Conservation (phyloP, 768 basidiomycete genomes). For the Clitopilus hobsonii region DNA sequence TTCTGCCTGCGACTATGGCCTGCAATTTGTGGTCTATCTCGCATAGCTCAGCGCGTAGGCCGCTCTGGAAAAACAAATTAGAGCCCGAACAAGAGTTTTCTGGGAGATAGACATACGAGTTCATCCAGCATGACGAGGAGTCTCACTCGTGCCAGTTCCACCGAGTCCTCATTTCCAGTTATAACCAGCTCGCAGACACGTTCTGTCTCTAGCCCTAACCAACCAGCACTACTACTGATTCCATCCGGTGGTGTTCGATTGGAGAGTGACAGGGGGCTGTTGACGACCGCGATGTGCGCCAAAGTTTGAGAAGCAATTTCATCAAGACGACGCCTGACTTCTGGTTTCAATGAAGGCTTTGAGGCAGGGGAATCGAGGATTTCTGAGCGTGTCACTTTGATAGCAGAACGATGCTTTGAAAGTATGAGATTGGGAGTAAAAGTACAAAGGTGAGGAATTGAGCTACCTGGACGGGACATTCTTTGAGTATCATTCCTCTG, state of each 20-base stretch:
- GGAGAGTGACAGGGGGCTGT: conserved; percentile 71
- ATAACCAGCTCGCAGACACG: conserved; percentile 90
- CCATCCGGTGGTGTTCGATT: conserved; percentile 75
- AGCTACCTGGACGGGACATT: conserved; percentile 78
- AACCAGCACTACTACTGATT: conserved; percentile 71
- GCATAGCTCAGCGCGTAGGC: conserved; percentile 83
- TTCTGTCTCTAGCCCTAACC: conserved; percentile 92
- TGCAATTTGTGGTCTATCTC: conserved; percentile 96
- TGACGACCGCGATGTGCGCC: conserved; percentile 92
- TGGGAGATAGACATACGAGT: conserved; percentile 58
- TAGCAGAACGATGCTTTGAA: conserved; percentile 71
- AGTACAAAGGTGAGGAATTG: conserved; percentile 2
- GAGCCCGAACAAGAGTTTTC: neutral
- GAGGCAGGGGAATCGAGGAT: conserved; percentile 83
- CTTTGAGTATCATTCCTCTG: conserved; percentile 83
- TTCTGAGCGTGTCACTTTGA: conserved; percentile 90
- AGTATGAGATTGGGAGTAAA: conserved; percentile 11
- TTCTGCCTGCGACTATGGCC: conserved; percentile 85
- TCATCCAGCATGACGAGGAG: conserved; percentile 94
- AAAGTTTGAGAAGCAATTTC: conserved; percentile 91
- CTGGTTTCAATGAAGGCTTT: conserved; percentile 74
- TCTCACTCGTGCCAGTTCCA: conserved; percentile 87
- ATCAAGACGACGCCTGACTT: conserved; percentile 83
- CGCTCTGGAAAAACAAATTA: conserved; percentile 54
- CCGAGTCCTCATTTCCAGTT: conserved; percentile 83